Percentiles rank a stretch among this genome's conserved stretches.
These are phyloP conservation scores for Candida ascalaphidarum DNA, from an alignment of 805 yeast species.

Conservation along the genomic window DNA sequence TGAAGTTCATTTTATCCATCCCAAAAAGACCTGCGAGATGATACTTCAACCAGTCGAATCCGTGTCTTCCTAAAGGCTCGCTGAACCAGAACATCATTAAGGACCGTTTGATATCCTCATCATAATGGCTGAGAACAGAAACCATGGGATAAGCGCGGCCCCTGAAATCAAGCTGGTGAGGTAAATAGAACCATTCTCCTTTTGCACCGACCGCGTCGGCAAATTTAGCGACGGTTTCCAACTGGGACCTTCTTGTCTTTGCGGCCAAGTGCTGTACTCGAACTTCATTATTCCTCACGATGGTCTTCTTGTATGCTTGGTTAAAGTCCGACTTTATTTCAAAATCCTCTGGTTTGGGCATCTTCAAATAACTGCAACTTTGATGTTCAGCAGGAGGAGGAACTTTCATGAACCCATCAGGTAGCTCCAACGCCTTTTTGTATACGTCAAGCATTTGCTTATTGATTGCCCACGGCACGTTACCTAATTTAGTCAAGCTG, in stretches of 20 bases:
- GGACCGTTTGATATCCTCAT: slow-evolving; percentile 25
- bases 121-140: slow-evolving; percentile 24
- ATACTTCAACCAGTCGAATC: slow-evolving; percentile 29
- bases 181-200: slow-evolving; percentile 29
- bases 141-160: slow-evolving; percentile 34
- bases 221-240: too few relatives aligned
- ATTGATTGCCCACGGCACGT: slow-evolving; percentile 29
- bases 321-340: background rate
- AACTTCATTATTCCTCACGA: background rate
- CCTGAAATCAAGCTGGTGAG: slow-evolving; percentile 32
- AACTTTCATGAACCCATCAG: slow-evolving; percentile 15
- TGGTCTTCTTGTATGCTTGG: slow-evolving; percentile 1
- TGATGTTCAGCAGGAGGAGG: slow-evolving; percentile 16
- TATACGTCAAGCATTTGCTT: slow-evolving; percentile 13
- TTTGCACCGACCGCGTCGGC: slow-evolving; percentile 16
- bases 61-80: slow-evolving; percentile 24
- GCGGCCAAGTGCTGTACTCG: background rate
- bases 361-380: too few relatives aligned
- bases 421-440: slow-evolving; percentile 9
- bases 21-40: slow-evolving; percentile 29
- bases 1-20: slow-evolving; percentile 15
- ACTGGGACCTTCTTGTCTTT: background rate
- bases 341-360: background rate
- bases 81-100: slow-evolving; percentile 30
- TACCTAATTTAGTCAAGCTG: slow-evolving; percentile 20